A percentile compares a stretch with the other conserved stretches of the same genome.
phyloP scores from a whole-genome alignment of 495 filamentous ascomycete genomes.

The Neurospora tetrasperma region DNA sequence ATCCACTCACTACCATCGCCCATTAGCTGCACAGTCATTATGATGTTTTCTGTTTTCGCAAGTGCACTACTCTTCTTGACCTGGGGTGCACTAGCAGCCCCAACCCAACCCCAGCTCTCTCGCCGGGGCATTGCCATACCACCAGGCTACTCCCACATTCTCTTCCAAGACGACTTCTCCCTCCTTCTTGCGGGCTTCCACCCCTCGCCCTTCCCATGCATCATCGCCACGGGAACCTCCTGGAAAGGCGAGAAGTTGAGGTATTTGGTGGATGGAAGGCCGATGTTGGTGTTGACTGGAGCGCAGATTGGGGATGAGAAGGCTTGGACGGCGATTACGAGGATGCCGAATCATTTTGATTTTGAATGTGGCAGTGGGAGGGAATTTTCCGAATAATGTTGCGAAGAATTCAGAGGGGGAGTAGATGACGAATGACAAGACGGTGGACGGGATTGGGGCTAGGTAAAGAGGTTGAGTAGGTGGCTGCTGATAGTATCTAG shows the following conservation, averaged over 20 bases:
- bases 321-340: too few relatives aligned
- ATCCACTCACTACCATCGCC: background rate
- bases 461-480: background rate
- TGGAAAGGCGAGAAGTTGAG: too few relatives aligned
- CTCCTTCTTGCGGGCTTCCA: background rate
- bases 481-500: background rate
- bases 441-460: background rate
- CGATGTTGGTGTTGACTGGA: too few relatives aligned
- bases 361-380: too few relatives aligned
- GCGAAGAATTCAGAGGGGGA: too few relatives aligned
- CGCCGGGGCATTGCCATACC: constrained; percentile 1
- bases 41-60: background rate
- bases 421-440: background rate
- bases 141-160: constrained; percentile 2
- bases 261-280: too few relatives aligned
- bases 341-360: too few relatives aligned
- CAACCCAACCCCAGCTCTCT: background rate
- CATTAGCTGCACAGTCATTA: background rate
- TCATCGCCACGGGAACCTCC: constrained; percentile 14
- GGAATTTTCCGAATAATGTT: too few relatives aligned
- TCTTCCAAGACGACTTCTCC: constrained; percentile 14
- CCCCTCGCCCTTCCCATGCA: constrained; percentile 14
- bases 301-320: too few relatives aligned
- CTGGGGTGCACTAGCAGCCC: background rate
- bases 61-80: background rate